A percentile compares a stretch with the other conserved stretches of the same genome.
phyloP scores from a whole-genome alignment of 2,329 filamentous ascomycete genomes.

The Sclerotinia spermophila region DNA sequence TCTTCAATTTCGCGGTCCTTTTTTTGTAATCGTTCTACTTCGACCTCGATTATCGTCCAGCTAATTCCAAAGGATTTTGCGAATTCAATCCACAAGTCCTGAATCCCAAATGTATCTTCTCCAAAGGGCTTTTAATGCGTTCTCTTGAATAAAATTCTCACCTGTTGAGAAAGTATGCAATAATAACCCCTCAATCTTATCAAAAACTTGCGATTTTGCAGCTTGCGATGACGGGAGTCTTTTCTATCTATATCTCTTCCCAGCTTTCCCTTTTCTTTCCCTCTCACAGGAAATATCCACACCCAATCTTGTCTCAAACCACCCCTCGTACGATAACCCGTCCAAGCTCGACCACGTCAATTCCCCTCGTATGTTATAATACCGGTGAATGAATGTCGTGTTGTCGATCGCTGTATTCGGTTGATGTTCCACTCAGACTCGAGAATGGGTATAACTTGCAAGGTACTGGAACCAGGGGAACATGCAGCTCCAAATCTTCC shows the following conservation, averaged over 20 bases:
- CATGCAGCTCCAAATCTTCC: neutral
- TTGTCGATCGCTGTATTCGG: neutral
- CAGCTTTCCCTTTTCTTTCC: too few relatives aligned
- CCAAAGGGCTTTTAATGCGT: too few relatives aligned
- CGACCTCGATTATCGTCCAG: neutral
- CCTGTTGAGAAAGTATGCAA: too few relatives aligned
- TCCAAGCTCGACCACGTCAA: constrained; percentile 8
- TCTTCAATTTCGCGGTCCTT: neutral
- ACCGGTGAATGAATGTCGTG: constrained; percentile 4
- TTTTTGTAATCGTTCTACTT: neutral
- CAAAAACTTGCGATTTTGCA: neutral
- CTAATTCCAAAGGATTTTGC: neutral
- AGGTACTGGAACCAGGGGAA: neutral
- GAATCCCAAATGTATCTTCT: neutral
- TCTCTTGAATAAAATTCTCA: too few relatives aligned
- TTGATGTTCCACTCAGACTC: neutral
- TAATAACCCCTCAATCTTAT: too few relatives aligned
- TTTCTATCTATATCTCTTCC: neutral
- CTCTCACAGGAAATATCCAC: neutral
- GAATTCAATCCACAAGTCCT: neutral
- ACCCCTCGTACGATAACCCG: neutral
- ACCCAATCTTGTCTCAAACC: neutral
- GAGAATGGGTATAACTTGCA: neutral
- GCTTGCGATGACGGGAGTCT: neutral
- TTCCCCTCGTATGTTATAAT: neutral